Base-by-base conservation (phyloP, 129 eudicot species). In the Escallonia rubra region DNA sequence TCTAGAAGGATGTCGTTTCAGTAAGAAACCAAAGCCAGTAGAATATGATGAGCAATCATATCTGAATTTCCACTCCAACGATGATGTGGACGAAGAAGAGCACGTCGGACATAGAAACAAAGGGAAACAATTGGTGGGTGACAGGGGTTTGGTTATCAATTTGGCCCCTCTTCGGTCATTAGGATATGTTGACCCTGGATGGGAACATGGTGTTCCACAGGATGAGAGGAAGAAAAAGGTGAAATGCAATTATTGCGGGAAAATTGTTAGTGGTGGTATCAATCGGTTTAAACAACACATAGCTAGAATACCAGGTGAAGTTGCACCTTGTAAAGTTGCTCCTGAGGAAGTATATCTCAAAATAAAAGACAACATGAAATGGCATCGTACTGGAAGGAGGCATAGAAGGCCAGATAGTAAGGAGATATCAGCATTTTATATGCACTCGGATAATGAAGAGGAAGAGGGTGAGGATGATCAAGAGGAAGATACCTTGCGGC, bases 241-340 rank as follows among this genome's bases (percentile, higher is more conserved):
- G 39, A 92, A 92, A 77, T 92, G 98, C 76, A 92, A 92, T 76
- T 92, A 88, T 74, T 92, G 98, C 67, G 98, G 87, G 66, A 92
- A 88, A 77, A 82, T 92, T 42, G 98, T 92, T 56, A 92, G 98
- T 38, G 98, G 98, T 43, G 98, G 98, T 59, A 92, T 92, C 51
- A 92, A 92, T 73, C 87, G 98, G 47, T 92, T 92, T 70, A 92
- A 92, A 79, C 98, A 92, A 69, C 98, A 92, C 59, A 82, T 92
- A 40, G 98, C 98, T 63, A 80, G 91, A 78, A 92, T 92, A 77
- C 98, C 98, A 7, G 98, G 98, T 42, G 98, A 92, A 80, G 98
- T 92, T 52, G 98, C 98, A 44, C 91, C 98, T 12, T 92, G 98
- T 72, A 92, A 92, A 76, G 88, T 71, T 80, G 98, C 96, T 44